Base-by-base conservation (phyloP, 495 filamentous ascomycete species). In the Lasiosphaeria ovina region DNA sequence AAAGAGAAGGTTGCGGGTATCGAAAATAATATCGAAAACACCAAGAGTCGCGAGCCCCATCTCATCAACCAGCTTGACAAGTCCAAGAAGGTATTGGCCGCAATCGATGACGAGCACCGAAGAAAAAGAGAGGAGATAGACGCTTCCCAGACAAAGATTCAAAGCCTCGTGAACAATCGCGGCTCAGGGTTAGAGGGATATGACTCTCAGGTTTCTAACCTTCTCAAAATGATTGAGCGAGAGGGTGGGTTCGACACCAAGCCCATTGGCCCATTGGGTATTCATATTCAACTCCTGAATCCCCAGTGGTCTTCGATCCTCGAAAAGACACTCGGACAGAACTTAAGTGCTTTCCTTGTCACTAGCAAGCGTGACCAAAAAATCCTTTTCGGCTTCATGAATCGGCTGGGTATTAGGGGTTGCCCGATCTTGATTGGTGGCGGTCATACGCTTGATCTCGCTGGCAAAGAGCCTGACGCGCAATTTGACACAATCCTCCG, bases 231-330 rank as follows among this genome's bases (percentile, higher is more conserved):
- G 8, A 91, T 98, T 65, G 79, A 84, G 6, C 73, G 80, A 47
- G 91, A 96, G 55, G 64, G 57, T 2, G 72, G 85, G 0, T 97
- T 94, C 62, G 71, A 74, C 31, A 75, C 81, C 42, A 88, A 81
- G 48, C 94, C 95, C 51, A 78, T 97, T 38, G 94, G 94, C 0
- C 94, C 94, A 0, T 80, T 97, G 11, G 95, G 91, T 31, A 74
- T 83, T 9, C 82, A 91, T 65, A 79, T 98, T 31, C 85, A 83
- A 55, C 72, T 98, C 42, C 77, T 85, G 32, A 85, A 94, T 60
- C 89, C 89, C 6, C 77, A 89, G 66, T 99, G 94, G 94, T 87
- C 87, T 6, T 84, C 81, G n/a, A 84, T 93, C 54, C 69, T 98
- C 8, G 94, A 99, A 68, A 85, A 79, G 59, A 81, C 81, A 3